These are phyloP conservation scores for Cenococcum geophilum DNA, from an alignment of 495 filamentous ascomycete species.

Conservation along the genomic window DNA sequence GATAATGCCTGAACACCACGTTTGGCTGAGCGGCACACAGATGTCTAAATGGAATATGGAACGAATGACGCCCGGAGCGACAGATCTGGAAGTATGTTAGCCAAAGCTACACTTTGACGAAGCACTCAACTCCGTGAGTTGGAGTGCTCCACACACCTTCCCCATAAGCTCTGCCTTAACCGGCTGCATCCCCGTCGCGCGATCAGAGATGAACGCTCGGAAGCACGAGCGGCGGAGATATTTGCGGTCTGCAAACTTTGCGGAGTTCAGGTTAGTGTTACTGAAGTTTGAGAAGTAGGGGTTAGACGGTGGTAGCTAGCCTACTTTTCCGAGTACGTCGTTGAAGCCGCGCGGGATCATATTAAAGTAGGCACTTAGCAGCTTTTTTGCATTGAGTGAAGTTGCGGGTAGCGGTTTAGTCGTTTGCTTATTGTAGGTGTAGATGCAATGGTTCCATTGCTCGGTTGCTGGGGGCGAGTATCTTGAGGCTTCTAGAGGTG, in stretches of 20 bases:
- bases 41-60: not conserved
- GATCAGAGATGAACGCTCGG: not conserved
- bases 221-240: not conserved
- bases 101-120: too few species aligned
- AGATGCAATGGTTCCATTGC: conserved; percentile 6
- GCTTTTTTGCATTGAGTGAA: not conserved
- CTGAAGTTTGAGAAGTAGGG: not conserved
- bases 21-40: not conserved
- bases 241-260: not conserved
- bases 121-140: not conserved
- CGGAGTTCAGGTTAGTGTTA: not conserved
- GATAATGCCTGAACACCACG: conserved; percentile 4
- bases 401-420: conserved; percentile 1
- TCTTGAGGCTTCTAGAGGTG: not conserved
- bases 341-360: not conserved
- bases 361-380: not conserved
- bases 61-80: not conserved
- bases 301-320: not conserved
- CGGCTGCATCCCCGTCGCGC: not conserved
- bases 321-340: not conserved
- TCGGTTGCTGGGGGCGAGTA: conserved; percentile 3
- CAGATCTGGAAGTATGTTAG: conserved; percentile 1
- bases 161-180: not conserved
- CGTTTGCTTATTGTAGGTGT: conserved; percentile 1
- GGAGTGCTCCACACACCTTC: not conserved